Percentiles rank a stretch among this genome's conserved stretches.
Evolutionary conservation across 176 grass and related monocot species (phyloP).

Genomic region (Aegilops longissima): DNA sequence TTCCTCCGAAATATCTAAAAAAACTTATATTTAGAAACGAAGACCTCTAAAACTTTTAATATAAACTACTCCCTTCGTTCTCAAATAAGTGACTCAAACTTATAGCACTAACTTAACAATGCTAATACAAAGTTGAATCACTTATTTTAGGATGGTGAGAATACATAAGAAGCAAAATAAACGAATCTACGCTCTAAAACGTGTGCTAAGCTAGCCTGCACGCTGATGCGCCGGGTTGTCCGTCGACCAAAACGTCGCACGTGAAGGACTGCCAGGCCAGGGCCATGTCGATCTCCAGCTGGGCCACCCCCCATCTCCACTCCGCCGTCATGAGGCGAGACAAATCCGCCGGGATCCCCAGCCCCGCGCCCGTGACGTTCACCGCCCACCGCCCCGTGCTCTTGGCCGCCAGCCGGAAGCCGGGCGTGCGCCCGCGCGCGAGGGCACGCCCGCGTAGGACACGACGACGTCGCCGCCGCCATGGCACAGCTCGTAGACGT

Average conservation of each 20-base stretch:
- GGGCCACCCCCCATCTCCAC: not conserved
- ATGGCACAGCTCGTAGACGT: not conserved
- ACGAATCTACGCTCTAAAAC: too few species aligned
- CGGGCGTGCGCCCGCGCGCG: conserved; percentile 16
- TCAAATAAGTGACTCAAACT: too few species aligned
- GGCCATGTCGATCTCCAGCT: not conserved
- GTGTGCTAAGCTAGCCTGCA: not conserved
- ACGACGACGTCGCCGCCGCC: conserved; percentile 20
- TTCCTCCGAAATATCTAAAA: too few species aligned
- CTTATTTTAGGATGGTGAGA: too few species aligned
- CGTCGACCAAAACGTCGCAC: not conserved
- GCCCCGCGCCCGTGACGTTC: not conserved
- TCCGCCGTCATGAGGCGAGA: conserved; percentile 8
- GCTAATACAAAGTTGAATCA: too few species aligned
- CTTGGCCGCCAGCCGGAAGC: not conserved
- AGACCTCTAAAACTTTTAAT: too few species aligned
- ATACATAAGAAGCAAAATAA: too few species aligned
- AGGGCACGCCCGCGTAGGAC: conserved; percentile 24
- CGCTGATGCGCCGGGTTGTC: not conserved
- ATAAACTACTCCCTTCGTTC: too few species aligned
- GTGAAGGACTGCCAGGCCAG: not conserved
- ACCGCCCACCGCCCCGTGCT: not conserved
- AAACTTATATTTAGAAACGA: too few species aligned
- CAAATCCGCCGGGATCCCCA: conserved; percentile 10
- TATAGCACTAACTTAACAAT: too few species aligned